phyloP scores from a whole-genome alignment of 2,329 filamentous ascomycete species.

The Aspergillus oerlinghausenensis region DNA sequence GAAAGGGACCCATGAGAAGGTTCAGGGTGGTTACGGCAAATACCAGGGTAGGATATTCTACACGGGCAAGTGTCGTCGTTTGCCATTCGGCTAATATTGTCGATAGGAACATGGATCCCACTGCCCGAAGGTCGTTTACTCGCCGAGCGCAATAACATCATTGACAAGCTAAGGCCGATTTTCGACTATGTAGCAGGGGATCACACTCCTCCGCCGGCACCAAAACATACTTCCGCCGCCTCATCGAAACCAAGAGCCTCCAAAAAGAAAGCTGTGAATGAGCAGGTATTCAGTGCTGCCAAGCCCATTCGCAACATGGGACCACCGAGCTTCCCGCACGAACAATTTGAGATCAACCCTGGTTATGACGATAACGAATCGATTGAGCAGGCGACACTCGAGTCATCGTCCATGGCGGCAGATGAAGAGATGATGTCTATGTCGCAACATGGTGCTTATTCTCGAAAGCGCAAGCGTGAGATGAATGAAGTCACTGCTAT shows the following conservation, averaged over 20 bases:
- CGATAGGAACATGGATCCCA: constrained; percentile 90
- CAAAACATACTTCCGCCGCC: constrained; percentile 70
- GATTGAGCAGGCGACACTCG: constrained; percentile 75
- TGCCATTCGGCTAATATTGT: background rate
- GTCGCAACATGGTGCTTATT: constrained; percentile 55
- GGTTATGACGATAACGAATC: constrained; percentile 72
- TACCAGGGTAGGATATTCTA: constrained; percentile 67
- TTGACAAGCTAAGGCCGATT: constrained; percentile 77
- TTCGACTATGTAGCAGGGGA: constrained; percentile 85
- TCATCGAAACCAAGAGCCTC: constrained; percentile 72
- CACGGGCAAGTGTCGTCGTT: background rate
- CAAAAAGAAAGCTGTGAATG: constrained; percentile 53
- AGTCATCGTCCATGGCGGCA: constrained; percentile 77
- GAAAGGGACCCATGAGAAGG: constrained; percentile 94
- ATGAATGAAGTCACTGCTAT: constrained; percentile 56
- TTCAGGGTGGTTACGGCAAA: constrained; percentile 97
- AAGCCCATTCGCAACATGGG: constrained; percentile 32
- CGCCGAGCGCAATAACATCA: constrained; percentile 80
- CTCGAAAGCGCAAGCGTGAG: constrained; percentile 72
- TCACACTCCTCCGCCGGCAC: constrained; percentile 85
- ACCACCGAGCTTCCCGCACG: constrained; percentile 44
- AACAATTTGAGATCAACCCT: constrained; percentile 63
- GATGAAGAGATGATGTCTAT: constrained; percentile 75
- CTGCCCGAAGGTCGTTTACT: constrained; percentile 74
- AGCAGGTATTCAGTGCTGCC: constrained; percentile 29